Base-by-base conservation (phyloP, 805 yeast species). In the Ogataea trehaloabstinens region DNA sequence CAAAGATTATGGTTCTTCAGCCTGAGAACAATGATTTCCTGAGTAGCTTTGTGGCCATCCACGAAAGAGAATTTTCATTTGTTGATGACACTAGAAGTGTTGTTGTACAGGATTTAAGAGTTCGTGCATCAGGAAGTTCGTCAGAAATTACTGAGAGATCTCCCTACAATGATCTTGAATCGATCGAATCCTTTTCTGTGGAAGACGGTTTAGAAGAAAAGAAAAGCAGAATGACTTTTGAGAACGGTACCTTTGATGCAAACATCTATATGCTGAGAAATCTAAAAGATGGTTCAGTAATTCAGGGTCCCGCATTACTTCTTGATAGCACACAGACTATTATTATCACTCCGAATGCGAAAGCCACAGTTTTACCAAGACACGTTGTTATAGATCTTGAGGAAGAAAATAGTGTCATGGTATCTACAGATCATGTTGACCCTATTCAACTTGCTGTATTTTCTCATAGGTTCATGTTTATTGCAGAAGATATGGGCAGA, bases 111-210 rank as follows among this genome's bases (percentile, higher is more conserved):
- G 88, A 83, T 54, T 66, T 82, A 16, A 42, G 46, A 19, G 78
- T 84, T 34, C 78, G 82, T 5, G 78, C 84, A 33, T 87, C 82
- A 42, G 78, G 88, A 10, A 89, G 90, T 2, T 90, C 84, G 52
- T 63, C 85, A 7, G 34, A 42, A 24, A 20, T 38, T 2, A 28
- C 35, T n/a, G 46, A 38, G 35, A 25, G 42, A 28, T 37, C 45
- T 19, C 45, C 45, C 6, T 41, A 41, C 21, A 25, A 41, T 25
- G 45, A 41, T 21, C 12, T 41, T 17, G 31, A 37, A 34, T 82
- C 80, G 46, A 82, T 82, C 40, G 75, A 74, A 42, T 80, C 89
- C 0, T 85, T 81, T 8, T 88, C 88, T 17, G 88, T 89, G 2
- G 87, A 87, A 29, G 89, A 88, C 33, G 86, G 89, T 5, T 77